These are phyloP conservation scores for Sclerospora graminicola DNA, from an alignment of 352 stramenopile species.

Conservation along the genomic window DNA sequence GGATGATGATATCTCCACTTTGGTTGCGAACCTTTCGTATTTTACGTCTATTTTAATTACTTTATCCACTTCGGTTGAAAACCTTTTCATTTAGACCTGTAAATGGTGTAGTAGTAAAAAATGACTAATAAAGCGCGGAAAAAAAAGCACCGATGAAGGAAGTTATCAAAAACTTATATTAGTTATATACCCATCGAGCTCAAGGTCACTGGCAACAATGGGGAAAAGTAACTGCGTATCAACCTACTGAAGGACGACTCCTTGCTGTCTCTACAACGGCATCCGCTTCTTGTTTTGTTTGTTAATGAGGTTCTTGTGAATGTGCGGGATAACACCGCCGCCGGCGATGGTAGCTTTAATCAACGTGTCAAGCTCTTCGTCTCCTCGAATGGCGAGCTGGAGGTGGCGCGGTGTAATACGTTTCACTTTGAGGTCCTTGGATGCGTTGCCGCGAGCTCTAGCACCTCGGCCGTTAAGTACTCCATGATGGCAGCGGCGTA, in stretches of 20 bases:
- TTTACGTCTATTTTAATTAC: too few species aligned
- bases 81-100: too few species aligned
- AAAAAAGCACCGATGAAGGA: neutral
- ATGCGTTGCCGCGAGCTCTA: constrained; percentile 98
- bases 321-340: constrained; percentile 99
- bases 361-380: constrained; percentile 98
- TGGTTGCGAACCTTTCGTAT: too few species aligned
- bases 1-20: too few species aligned
- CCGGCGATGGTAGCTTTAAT: constrained; percentile 99
- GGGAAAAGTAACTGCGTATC: constrained; percentile 1
- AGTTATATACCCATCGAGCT: constrained; percentile 21
- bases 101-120: too few species aligned
- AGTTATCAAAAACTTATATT: constrained; percentile 21
- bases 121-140: constrained; percentile 14
- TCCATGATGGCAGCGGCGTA: constrained; percentile 99
- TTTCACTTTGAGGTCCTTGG: constrained; percentile 96
- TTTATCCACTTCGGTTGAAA: too few species aligned
- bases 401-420: constrained; percentile 98
- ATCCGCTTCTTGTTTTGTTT: constrained; percentile 90
- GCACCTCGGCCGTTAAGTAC: constrained; percentile 99
- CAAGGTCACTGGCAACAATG: neutral
- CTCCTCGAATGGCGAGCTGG: constrained; percentile 98
- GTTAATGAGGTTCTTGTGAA: constrained; percentile 99
- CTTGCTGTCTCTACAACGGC: constrained; percentile 31
- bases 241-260: too few species aligned